These are phyloP conservation scores for Cordyceps farinosa DNA, from an alignment of 2,329 filamentous ascomycete species.

Conservation along the genomic window DNA sequence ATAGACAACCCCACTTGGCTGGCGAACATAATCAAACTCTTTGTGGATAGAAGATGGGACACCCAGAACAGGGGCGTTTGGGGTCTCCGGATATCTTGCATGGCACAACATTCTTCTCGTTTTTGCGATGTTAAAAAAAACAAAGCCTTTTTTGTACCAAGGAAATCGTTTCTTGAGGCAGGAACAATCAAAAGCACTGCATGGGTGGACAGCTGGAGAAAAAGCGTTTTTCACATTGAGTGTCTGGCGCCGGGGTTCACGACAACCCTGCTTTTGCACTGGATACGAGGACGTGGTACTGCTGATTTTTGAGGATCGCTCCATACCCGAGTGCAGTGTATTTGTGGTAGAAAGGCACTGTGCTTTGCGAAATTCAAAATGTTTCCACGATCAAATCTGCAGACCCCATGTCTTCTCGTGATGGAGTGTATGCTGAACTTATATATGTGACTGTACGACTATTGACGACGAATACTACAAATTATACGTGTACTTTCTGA, in stretches of 20 bases:
- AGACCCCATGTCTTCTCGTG: constrained; percentile 4
- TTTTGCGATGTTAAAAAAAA: constrained; percentile 37
- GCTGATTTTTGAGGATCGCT: constrained; percentile 59
- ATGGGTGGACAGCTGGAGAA: constrained; percentile 57
- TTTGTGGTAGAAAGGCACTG: constrained; percentile 44
- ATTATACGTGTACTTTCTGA: not conserved
- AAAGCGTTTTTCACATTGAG: constrained; percentile 53
- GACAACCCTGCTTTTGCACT: constrained; percentile 28
- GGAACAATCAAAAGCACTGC: constrained; percentile 44
- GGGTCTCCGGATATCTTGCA: constrained; percentile 80
- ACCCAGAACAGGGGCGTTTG: constrained; percentile 66
- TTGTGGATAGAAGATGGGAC: constrained; percentile 72
- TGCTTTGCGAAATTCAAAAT: constrained; percentile 57
- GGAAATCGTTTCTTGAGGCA: constrained; percentile 41
- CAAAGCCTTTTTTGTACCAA: constrained; percentile 39
- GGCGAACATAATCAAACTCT: constrained; percentile 44
- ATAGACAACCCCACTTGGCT: constrained; percentile 41
- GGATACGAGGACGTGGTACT: constrained; percentile 59
- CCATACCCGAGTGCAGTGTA: constrained; percentile 54
- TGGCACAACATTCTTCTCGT: constrained; percentile 49
- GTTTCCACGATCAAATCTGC: constrained; percentile 17
- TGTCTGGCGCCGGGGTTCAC: constrained; percentile 39
- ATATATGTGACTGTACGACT: constrained; percentile 11
- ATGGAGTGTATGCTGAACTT: constrained; percentile 9
- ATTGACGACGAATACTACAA: constrained; percentile 10